Evolutionary conservation across 257 asterid genomes (phyloP).

Genomic region (Cynanchum wilfordii): DNA sequence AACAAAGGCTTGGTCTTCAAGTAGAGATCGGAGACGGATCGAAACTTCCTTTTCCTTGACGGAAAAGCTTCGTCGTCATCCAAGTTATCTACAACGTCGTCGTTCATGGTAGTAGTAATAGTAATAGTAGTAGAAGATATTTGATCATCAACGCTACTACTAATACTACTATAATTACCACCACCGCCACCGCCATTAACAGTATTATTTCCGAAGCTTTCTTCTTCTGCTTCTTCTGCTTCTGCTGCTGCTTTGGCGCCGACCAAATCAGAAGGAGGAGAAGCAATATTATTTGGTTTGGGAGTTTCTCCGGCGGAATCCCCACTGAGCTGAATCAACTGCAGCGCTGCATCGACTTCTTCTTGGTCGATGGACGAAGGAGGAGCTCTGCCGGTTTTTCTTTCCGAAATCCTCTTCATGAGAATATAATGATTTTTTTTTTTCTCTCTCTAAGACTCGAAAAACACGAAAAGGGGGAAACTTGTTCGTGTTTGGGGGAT

Average conservation of each 20-base stretch:
- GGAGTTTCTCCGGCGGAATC: constrained; percentile 12
- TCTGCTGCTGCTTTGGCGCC: not conserved
- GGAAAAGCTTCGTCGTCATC: constrained; percentile 20
- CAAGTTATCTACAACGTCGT: constrained; percentile 13
- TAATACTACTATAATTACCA: not conserved
- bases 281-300: not conserved
- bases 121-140: constrained; percentile 35
- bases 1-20: constrained; percentile 27
- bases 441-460: not conserved
- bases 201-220: constrained; percentile 38
- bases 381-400: not conserved
- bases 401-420: not conserved
- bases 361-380: constrained; percentile 11
- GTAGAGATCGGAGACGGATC: constrained; percentile 48
- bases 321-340: constrained; percentile 34
- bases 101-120: no score
- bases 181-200: not conserved
- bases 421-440: not conserved
- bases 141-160: constrained; percentile 19
- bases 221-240: constrained; percentile 12
- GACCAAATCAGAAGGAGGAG: not conserved
- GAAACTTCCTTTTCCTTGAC: constrained; percentile 33
- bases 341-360: constrained; percentile 31
- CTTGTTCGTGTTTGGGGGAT: not conserved
- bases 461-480: not conserved